Conservation (phyloP, 805 yeast genomes). For the Starmera amethionina region DNA sequence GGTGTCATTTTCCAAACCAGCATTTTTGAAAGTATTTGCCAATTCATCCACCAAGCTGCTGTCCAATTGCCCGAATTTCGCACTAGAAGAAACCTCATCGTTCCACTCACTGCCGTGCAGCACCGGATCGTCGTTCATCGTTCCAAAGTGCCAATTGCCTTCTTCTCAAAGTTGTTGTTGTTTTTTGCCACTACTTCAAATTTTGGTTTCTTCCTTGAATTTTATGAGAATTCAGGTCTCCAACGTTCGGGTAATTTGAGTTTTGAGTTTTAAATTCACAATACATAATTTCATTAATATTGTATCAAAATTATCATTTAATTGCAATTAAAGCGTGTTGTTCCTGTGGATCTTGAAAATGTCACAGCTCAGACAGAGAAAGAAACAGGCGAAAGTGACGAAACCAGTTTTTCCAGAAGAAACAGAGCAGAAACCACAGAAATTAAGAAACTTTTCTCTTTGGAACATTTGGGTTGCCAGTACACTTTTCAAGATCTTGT, state of each 20-base stretch:
- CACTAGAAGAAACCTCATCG: conserved; percentile 35
- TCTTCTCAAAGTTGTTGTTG: neutral
- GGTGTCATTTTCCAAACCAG: conserved; percentile 1
- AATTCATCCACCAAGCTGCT: conserved; percentile 9
- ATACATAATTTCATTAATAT: too few relatives aligned
- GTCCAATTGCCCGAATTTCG: conserved; percentile 4
- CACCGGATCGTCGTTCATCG: conserved; percentile 35
- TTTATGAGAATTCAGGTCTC: too few relatives aligned
- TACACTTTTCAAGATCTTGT: conserved; percentile 45
- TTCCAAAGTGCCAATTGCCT: neutral
- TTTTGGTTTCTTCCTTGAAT: too few relatives aligned
- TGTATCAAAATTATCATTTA: too few relatives aligned
- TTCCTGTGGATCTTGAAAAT: too few relatives aligned
- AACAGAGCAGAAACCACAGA: neutral
- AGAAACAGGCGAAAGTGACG: neutral
- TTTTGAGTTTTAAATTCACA: too few relatives aligned
- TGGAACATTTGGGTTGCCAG: conserved; percentile 63
- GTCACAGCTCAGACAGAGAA: too few relatives aligned
- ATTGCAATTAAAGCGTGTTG: too few relatives aligned
- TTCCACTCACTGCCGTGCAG: conserved; percentile 54
- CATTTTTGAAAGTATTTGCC: conserved; percentile 7
- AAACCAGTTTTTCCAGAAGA: neutral
- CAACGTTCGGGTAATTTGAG: too few relatives aligned
- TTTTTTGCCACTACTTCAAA: neutral
- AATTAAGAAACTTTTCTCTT: conserved; percentile 33